Evolutionary conservation across 768 basidiomycete species (phyloP).

Genomic region (Pisolithus albus): DNA sequence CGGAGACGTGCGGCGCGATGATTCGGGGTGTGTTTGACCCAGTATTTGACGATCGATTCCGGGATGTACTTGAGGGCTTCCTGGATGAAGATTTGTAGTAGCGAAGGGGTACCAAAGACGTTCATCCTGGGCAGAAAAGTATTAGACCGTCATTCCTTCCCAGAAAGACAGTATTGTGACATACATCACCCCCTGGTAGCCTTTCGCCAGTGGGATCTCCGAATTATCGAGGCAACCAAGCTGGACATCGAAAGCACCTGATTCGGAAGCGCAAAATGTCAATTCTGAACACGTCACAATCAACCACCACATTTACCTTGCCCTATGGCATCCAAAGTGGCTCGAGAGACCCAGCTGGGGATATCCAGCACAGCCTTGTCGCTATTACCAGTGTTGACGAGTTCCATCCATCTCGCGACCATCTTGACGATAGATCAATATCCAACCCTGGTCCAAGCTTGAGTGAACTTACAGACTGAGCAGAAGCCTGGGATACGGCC

Average conservation of each 20-base stretch:
- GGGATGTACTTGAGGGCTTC: constrained; percentile 28
- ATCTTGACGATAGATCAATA: constrained; percentile 10
- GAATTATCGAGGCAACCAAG: constrained; percentile 33
- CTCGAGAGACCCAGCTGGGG: constrained; percentile 31
- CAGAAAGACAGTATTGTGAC: background rate
- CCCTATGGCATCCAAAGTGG: constrained; percentile 46
- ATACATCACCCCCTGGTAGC: constrained; percentile 3
- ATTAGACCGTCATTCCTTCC: background rate
- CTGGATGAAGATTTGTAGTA: constrained; percentile 23
- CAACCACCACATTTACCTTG: constrained; percentile 27
- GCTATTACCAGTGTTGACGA: constrained; percentile 3
- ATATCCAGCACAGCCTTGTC: constrained; percentile 19
- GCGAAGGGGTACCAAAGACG: constrained; percentile 7
- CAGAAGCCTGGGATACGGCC: constrained; percentile 38
- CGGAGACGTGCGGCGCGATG: constrained; percentile 9
- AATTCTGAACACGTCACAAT: background rate
- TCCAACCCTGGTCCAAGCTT: background rate
- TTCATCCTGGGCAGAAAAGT: background rate
- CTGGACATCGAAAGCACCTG: constrained; percentile 45
- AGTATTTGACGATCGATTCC: constrained; percentile 24
- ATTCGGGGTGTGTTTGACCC: constrained; percentile 24
- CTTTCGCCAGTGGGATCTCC: constrained; percentile 1
- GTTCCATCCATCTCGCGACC: constrained; percentile 19
- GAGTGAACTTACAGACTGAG: constrained; percentile 15
- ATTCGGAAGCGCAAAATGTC: background rate